Percentiles rank a stretch among this genome's conserved stretches.
These are phyloP conservation scores for Trichomonas tenax DNA, from an alignment of 208 protist species.

Conservation along the genomic window DNA sequence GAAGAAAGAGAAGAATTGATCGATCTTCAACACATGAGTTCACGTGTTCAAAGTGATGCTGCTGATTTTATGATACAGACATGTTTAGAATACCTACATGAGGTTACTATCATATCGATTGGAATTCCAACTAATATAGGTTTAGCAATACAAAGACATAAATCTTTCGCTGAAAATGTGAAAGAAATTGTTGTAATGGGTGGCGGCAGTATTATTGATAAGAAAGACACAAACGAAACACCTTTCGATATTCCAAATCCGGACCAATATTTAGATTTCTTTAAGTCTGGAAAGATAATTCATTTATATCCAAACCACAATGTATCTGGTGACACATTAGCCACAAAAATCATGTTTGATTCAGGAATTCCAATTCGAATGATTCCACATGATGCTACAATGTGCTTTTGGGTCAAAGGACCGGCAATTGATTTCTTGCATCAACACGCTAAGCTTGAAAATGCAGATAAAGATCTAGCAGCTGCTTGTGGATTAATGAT, in stretches of 20 bases:
- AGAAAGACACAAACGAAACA: neutral
- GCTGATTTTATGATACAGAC: neutral
- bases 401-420: neutral
- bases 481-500: neutral
- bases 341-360: neutral
- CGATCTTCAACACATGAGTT: neutral
- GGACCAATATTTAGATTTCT: neutral
- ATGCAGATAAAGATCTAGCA: neutral
- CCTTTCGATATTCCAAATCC: neutral
- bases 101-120: neutral
- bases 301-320: neutral
- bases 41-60: neutral
- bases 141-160: neutral
- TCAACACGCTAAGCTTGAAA: neutral
- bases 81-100: neutral
- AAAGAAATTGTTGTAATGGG: slow-evolving; percentile 6
- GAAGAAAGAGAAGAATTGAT: neutral
- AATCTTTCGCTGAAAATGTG: neutral
- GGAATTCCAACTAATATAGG: neutral
- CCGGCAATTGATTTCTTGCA: neutral
- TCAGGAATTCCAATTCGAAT: neutral
- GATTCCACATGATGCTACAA: neutral
- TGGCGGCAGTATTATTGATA: neutral
- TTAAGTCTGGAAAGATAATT: neutral
- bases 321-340: neutral